Base-by-base conservation (phyloP, 306 rosid genomes). In the Delonix regia region DNA sequence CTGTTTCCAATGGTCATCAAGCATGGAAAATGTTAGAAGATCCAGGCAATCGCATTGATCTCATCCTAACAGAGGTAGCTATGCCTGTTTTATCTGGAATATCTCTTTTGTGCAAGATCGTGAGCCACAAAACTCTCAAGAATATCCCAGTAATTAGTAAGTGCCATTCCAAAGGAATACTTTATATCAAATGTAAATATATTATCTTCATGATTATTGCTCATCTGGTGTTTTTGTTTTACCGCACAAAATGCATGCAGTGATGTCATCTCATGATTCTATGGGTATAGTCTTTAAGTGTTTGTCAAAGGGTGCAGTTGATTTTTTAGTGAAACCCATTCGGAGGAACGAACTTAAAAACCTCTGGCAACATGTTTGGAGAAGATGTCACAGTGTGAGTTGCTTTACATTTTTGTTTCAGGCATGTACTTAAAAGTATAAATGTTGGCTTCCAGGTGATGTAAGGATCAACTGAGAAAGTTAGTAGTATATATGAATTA, bases 321-420 rank as follows among this genome's bases (percentile, higher is more conserved):
- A 88, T 69, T 88, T 88, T 80, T 75, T 88, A 77, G 92, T 88
- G 80, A 88, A 88, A 84, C 92, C 90, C 60, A 80, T 86, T 67
- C 90, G 92, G 79, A 88, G 85, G 90, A 88, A 88, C 59, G 92
- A 88, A 82, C 92, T 88, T 77, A 88, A 86, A 84, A 88, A 82
- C 83, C 90, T 88, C 71, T 88, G 92, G 92, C 92, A 88, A 82
- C 92, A 88, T 30, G 87, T 88, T 70, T 86, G 92, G 92, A 86
- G 92, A 77, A 86, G 90, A 88, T 84, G 88, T 83, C 88, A 84
- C 78, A 86, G 88, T 62, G 92, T 88, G 81, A 88, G 92, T 86
- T 82, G 85, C 84, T 76, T 82, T 85, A 81, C 57, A 78, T 85
- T 77, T 81, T 42, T 73, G 56, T 61, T 48, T 76, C 34, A 57